Percentiles rank a stretch among this genome's conserved stretches.
Evolutionary conservation across 345 rosid species (phyloP).

Genomic region (Dovyalis caffra): DNA sequence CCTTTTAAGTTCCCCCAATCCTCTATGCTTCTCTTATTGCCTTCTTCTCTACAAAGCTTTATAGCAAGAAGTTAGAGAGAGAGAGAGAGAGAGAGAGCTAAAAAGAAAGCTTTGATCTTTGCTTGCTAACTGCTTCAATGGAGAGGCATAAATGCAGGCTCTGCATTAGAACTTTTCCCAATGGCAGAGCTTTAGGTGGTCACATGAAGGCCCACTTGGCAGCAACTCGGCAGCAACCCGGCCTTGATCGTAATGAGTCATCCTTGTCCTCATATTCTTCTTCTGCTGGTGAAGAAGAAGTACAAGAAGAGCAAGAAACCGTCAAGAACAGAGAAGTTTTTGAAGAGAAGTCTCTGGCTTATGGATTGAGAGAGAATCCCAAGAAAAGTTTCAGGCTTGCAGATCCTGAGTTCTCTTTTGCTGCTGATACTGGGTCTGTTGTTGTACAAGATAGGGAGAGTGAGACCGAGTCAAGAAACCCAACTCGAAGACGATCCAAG

Average conservation of each 20-base stretch:
- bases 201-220: conserved; percentile 37
- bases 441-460: conserved; percentile 33
- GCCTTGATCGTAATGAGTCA: conserved; percentile 1
- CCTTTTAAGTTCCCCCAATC: conserved; percentile 29
- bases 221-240: conserved; percentile 12
- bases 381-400: conserved; percentile 30
- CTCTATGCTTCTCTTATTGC: neutral
- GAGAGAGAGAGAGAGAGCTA: neutral
- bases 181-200: conserved; percentile 36
- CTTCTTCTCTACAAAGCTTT: neutral
- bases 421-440: conserved; percentile 10
- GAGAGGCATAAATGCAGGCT: conserved; percentile 36
- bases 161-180: conserved; percentile 25
- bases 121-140: conserved; percentile 15
- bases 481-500: conserved; percentile 33
- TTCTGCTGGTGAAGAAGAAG: conserved; percentile 11
- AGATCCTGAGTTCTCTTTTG: conserved; percentile 40
- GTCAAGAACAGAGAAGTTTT: conserved; percentile 5
- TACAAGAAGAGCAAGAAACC: conserved; percentile 9
- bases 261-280: conserved; percentile 17
- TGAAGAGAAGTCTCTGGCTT: conserved; percentile 19
- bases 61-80: neutral
- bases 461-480: conserved; percentile 36
- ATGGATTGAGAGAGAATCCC: conserved; percentile 37
- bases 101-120: conserved; percentile 1